Conservation (phyloP, 495 filamentous ascomycete genomes). For the Neurospora sp. region DNA sequence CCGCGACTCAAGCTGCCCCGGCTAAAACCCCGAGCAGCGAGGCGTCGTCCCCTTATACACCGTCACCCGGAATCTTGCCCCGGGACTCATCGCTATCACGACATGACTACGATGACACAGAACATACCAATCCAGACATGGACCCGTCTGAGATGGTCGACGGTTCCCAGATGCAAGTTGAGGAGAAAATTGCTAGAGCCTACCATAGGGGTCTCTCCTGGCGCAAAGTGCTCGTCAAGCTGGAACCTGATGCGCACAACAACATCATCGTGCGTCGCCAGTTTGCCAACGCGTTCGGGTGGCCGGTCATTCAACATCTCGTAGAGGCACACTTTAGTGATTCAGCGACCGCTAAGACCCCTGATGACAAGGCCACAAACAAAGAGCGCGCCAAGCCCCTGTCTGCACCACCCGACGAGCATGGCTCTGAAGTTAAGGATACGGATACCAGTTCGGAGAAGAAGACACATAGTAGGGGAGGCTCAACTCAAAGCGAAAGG, state of each 20-base stretch:
- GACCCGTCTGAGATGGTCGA: conserved; percentile 39
- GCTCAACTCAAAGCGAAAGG: conserved; percentile 6
- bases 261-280: conserved; percentile 93
- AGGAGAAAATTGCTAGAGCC: conserved; percentile 93
- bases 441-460: conserved; percentile 3
- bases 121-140: conserved; percentile 25
- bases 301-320: conserved; percentile 90
- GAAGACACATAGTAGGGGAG: neutral
- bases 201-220: conserved; percentile 85
- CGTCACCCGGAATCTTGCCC: conserved; percentile 8
- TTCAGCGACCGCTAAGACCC: conserved; percentile 44
- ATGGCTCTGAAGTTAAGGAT: conserved; percentile 28
- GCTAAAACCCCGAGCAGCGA: conserved; percentile 4
- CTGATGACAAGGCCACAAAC: conserved; percentile 42
- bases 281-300: conserved; percentile 96
- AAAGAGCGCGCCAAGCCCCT: conserved; percentile 32
- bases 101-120: conserved; percentile 29
- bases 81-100: conserved; percentile 22
- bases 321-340: conserved; percentile 87
- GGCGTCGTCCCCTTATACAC: conserved; percentile 4
- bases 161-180: conserved; percentile 64
- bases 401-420: conserved; percentile 23
- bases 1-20: neutral
- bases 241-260: conserved; percentile 97
- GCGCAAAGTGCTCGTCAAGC: conserved; percentile 90